Evolutionary conservation across 495 filamentous ascomycete genomes (phyloP).

Genomic region (Lophiostoma macrostomum): DNA sequence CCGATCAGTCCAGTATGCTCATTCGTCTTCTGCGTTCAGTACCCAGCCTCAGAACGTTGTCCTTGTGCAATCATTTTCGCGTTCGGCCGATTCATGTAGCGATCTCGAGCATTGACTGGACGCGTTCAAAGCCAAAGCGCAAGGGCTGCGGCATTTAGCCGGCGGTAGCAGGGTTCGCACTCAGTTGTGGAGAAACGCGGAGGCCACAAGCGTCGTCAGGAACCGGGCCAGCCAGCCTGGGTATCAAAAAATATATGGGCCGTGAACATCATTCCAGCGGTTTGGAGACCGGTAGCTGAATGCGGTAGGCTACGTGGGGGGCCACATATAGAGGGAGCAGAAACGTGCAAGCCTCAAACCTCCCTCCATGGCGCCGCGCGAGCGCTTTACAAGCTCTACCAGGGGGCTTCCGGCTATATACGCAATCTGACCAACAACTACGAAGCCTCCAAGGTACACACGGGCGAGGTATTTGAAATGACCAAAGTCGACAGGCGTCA

Average conservation of each 20-base stretch:
- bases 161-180: background rate
- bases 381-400: background rate
- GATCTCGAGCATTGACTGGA: background rate
- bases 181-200: slow-evolving; percentile 8
- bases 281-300: slow-evolving; percentile 3
- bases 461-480: too few species aligned
- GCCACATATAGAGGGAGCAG: too few species aligned
- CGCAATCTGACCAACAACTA: too few species aligned
- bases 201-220: background rate
- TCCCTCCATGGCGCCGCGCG: too few species aligned
- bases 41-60: too few species aligned
- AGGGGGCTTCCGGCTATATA: background rate
- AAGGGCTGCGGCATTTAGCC: slow-evolving; percentile 5
- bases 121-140: background rate
- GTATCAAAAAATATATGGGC: slow-evolving; percentile 3
- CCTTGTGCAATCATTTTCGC: too few species aligned
- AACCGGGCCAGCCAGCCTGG: slow-evolving; percentile 5
- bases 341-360: too few species aligned
- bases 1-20: too few species aligned
- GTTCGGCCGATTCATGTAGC: too few species aligned
- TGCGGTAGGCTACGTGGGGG: slow-evolving; percentile 7
- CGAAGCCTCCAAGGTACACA: too few species aligned
- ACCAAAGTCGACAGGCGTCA: too few species aligned
- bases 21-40: too few species aligned
- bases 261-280: slow-evolving; percentile 20